Conservation (phyloP, 129 eudicot species). For the Erigeron canadensis region DNA sequence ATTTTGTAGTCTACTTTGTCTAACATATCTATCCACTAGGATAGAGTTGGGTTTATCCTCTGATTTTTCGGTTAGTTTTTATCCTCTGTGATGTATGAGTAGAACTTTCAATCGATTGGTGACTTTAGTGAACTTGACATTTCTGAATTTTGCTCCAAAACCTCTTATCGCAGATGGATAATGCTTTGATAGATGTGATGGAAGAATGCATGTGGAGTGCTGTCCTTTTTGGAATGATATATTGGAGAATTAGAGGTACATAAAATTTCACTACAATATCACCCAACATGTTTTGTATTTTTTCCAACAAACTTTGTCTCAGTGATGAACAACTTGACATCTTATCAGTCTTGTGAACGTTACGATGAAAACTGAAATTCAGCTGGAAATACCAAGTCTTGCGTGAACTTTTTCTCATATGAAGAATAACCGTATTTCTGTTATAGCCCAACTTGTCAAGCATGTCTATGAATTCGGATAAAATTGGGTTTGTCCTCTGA, state of each 20-base stretch:
- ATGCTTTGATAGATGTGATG: too few relatives aligned
- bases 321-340: background rate
- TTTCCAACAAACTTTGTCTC: background rate
- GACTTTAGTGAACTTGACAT: too few relatives aligned
- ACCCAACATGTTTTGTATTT: background rate
- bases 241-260: background rate
- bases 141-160: too few relatives aligned
- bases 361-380: background rate
- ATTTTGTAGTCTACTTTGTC: too few relatives aligned
- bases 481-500: background rate
- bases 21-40: too few relatives aligned
- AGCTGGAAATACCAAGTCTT: background rate
- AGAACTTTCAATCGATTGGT: too few relatives aligned
- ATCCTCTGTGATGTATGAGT: too few relatives aligned
- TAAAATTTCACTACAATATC: background rate
- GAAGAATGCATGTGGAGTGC: too few relatives aligned
- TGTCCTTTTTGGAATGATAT: background rate
- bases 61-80: too few relatives aligned
- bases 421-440: background rate
- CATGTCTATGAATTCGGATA: background rate
- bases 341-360: background rate
- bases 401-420: background rate
- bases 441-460: background rate
- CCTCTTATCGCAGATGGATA: too few relatives aligned
- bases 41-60: too few relatives aligned